Conservation (phyloP, 163 green algal genomes). For the Picocystis sp. region DNA sequence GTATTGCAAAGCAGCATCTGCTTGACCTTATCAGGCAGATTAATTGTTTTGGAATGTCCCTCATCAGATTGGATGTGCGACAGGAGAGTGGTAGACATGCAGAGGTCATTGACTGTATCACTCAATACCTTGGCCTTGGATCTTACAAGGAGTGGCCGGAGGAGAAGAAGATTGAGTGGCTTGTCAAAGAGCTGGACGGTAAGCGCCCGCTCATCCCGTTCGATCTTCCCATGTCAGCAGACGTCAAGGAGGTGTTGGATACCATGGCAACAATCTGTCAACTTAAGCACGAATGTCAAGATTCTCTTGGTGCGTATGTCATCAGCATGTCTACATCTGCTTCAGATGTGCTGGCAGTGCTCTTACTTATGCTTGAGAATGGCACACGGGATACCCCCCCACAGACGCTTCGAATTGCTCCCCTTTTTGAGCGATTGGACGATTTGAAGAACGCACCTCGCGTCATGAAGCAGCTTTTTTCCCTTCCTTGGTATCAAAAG, state of each 20-base stretch:
- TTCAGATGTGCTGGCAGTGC: conserved; percentile 75
- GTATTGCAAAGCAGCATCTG: conserved; percentile 60
- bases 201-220: conserved; percentile 64
- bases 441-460: conserved; percentile 63
- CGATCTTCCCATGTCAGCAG: conserved; percentile 48
- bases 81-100: conserved; percentile 46
- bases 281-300: conserved; percentile 11
- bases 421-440: conserved; percentile 83
- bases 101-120: conserved; percentile 68
- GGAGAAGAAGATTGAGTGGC: conserved; percentile 35
- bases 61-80: conserved; percentile 91
- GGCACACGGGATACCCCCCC: conserved; percentile 29
- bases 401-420: conserved; percentile 59
- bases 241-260: conserved; percentile 60
- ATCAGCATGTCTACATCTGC: conserved; percentile 68
- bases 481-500: conserved; percentile 54
- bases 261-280: conserved; percentile 42
- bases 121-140: conserved; percentile 64
- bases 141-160: conserved; percentile 69
- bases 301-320: conserved; percentile 75
- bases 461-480: conserved; percentile 51
- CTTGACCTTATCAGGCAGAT: conserved; percentile 77
- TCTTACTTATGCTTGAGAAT: conserved; percentile 79
- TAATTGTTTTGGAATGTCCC: conserved; percentile 68
- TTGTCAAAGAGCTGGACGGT: conserved; percentile 40